These are phyloP conservation scores for Lantana camara DNA, from an alignment of 257 asterid species.

Conservation along the genomic window DNA sequence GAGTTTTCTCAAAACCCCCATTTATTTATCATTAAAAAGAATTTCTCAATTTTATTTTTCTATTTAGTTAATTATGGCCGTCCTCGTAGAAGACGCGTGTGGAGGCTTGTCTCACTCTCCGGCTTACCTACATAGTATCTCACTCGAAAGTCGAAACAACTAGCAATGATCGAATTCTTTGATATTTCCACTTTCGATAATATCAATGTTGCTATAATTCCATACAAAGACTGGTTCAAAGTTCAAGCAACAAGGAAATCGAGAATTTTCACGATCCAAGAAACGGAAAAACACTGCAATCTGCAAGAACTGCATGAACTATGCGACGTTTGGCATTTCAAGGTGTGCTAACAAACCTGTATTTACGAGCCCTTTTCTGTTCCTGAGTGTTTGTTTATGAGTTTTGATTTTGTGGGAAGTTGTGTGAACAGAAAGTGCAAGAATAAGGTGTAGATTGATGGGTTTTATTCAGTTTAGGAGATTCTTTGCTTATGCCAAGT, in stretches of 20 bases:
- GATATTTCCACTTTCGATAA: conserved; percentile 39
- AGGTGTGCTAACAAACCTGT: too few species aligned
- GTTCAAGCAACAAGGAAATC: background rate
- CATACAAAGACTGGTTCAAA: background rate
- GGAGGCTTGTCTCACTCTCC: conserved; percentile 22
- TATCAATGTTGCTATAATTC: conserved; percentile 29
- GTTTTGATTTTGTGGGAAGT: background rate
- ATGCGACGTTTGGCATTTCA: conserved; percentile 40
- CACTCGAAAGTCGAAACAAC: conserved; percentile 10
- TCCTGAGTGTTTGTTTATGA: background rate
- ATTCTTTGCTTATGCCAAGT: background rate
- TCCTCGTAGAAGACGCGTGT: conserved; percentile 25
- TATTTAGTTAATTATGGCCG: conserved; percentile 26
- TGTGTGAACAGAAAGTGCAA: background rate
- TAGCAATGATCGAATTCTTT: conserved; percentile 24
- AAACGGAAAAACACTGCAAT: background rate
- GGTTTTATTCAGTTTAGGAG: background rate
- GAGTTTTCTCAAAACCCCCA: too few species aligned
- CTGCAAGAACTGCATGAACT: conserved; percentile 14
- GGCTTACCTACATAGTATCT: conserved; percentile 17
- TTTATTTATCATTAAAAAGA: background rate
- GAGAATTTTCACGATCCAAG: background rate
- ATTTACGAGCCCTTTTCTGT: background rate
- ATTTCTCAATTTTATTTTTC: background rate
- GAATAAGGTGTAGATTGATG: background rate